Evolutionary conservation across 192 early-diverging fungal species (phyloP).

Genomic region (Podila horticola): DNA sequence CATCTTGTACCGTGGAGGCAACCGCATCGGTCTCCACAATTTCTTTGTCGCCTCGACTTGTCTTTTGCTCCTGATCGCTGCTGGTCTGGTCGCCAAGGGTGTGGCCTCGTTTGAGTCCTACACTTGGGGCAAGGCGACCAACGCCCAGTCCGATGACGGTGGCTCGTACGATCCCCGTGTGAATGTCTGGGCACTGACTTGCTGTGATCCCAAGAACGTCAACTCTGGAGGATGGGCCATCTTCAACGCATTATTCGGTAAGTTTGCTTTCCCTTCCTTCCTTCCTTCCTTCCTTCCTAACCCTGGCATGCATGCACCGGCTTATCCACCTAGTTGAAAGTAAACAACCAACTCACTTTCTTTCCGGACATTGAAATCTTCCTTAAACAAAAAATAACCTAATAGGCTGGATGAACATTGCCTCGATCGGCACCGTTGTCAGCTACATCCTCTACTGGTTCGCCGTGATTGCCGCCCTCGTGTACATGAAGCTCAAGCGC

Average conservation of each 20-base stretch:
- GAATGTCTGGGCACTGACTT: constrained; percentile 67
- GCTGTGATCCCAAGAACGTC: constrained; percentile 64
- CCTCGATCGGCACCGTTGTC: constrained; percentile 75
- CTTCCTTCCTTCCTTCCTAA: background rate
- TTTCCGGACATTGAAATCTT: background rate
- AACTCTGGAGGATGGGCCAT: constrained; percentile 69
- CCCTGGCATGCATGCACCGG: too few relatives aligned
- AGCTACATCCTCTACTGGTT: constrained; percentile 87
- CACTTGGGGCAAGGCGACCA: constrained; percentile 24
- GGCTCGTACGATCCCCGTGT: constrained; percentile 27
- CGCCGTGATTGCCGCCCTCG: constrained; percentile 57
- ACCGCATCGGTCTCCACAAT: constrained; percentile 72
- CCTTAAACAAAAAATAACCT: background rate
- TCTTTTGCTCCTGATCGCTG: constrained; percentile 82
- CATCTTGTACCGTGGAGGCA: constrained; percentile 77
- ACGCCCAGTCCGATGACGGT: constrained; percentile 28
- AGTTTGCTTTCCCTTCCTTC: background rate
- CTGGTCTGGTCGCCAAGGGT: constrained; percentile 77
- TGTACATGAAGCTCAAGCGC: constrained; percentile 51
- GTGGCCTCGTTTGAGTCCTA: constrained; percentile 62
- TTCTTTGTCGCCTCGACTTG: constrained; percentile 82
- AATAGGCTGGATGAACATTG: constrained; percentile 78
- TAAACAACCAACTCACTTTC: too few relatives aligned
- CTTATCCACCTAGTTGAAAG: too few relatives aligned
- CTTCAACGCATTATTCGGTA: constrained; percentile 72